phyloP scores from a whole-genome alignment of 2,329 filamentous ascomycete species.

The Colletotrichum somersetense region DNA sequence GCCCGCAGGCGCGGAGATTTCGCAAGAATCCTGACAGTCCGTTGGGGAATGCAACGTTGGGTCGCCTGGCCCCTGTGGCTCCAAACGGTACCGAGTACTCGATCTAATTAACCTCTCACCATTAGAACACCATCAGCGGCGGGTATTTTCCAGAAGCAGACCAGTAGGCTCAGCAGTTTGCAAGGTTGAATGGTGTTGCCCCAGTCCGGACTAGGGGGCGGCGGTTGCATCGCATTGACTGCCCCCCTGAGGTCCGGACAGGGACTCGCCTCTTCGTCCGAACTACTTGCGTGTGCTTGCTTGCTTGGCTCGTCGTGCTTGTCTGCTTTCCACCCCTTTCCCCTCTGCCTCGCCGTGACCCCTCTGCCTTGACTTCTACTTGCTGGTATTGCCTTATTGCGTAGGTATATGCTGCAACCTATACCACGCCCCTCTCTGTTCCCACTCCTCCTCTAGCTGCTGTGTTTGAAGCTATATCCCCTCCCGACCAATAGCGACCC shows the following conservation, averaged over 20 bases:
- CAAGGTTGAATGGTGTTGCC: conserved; percentile 7
- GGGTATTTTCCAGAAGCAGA: conserved; percentile 29
- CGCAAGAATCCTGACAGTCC: conserved; percentile 27
- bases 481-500: conserved; percentile 39
- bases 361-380: background rate
- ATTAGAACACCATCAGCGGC: conserved; percentile 32
- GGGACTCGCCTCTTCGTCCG: conserved; percentile 32
- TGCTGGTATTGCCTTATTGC: conserved; percentile 10
- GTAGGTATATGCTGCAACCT: background rate
- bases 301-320: background rate
- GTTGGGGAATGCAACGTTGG: conserved; percentile 25
- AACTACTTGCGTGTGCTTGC: conserved; percentile 37
- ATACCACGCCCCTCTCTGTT: conserved; percentile 9
- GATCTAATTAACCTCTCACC: conserved; percentile 38
- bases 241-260: conserved; percentile 30
- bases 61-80: conserved; percentile 5
- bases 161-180: background rate
- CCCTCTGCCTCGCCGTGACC: too few relatives aligned
- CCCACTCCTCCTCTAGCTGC: conserved; percentile 19
- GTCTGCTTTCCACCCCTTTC: background rate
- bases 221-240: conserved; percentile 40
- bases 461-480: conserved; percentile 41
- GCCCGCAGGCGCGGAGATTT: conserved; percentile 22
- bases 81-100: conserved; percentile 1
- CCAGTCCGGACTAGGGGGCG: conserved; percentile 34